A percentile compares a stretch with the other conserved stretches of the same genome.
Evolutionary conservation across 495 filamentous ascomycete genomes (phyloP).

Genomic region (Penicillium herquei): DNA sequence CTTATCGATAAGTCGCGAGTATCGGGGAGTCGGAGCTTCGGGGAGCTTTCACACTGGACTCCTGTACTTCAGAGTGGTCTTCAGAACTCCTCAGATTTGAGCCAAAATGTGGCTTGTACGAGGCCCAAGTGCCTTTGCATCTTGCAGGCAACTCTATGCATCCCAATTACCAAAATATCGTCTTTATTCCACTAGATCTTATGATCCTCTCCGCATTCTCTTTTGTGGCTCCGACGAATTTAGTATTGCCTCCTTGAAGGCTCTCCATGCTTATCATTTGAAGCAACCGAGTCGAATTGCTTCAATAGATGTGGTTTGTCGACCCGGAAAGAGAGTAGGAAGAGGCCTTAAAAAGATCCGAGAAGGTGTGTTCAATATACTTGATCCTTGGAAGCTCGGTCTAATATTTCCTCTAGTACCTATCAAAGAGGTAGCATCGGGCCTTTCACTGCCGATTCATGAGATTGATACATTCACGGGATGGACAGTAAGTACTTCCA

Average conservation of each 20-base stretch:
- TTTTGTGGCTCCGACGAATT: constrained; percentile 96
- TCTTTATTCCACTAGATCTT: constrained; percentile 32
- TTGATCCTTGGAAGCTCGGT: neutral
- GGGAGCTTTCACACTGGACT: constrained; percentile 1
- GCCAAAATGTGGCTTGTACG: constrained; percentile 25
- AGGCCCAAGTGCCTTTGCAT: constrained; percentile 20
- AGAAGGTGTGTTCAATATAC: constrained; percentile 51
- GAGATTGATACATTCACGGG: constrained; percentile 73
- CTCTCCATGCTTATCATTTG: constrained; percentile 61
- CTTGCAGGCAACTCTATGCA: constrained; percentile 14
- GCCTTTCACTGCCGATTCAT: constrained; percentile 66
- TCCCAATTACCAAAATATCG: constrained; percentile 16
- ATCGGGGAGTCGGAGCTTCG: neutral
- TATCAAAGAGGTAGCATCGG: constrained; percentile 62
- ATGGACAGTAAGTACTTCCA: constrained; percentile 60
- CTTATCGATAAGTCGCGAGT: constrained; percentile 26
- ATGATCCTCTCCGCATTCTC: constrained; percentile 77
- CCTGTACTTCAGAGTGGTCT: neutral
- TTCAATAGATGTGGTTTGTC: constrained; percentile 86
- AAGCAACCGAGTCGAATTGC: constrained; percentile 56
- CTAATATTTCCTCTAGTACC: constrained; percentile 57
- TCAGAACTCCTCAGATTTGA: neutral
- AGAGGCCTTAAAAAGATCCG: constrained; percentile 68
- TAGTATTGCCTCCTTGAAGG: constrained; percentile 75
- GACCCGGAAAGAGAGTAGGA: constrained; percentile 71